Percentiles rank a stretch among this genome's conserved stretches.
Evolutionary conservation across 2,329 filamentous ascomycete species (phyloP).

Genomic region (Pezicula carpinea): DNA sequence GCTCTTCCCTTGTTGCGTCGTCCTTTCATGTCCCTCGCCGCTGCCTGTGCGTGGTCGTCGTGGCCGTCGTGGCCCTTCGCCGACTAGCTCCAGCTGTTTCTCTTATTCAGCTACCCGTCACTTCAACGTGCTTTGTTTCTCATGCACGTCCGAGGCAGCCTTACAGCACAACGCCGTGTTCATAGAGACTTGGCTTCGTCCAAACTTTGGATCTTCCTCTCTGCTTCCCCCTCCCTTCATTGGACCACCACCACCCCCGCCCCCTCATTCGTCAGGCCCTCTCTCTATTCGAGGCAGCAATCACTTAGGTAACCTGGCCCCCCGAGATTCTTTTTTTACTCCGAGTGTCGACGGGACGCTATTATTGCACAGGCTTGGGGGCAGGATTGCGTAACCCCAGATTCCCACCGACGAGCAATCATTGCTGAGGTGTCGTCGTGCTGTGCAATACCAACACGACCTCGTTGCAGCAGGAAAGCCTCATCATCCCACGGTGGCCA

Average conservation of each 20-base stretch:
- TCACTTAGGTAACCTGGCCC: too few relatives aligned
- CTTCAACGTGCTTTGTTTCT: constrained; percentile 22
- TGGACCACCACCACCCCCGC: background rate
- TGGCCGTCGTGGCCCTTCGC: constrained; percentile 10
- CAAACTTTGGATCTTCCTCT: constrained; percentile 11
- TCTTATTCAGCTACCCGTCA: constrained; percentile 20
- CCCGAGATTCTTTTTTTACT: background rate
- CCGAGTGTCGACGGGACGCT: background rate
- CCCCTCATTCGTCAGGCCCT: background rate
- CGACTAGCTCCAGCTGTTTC: too few relatives aligned
- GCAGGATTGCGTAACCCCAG: background rate
- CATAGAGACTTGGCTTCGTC: constrained; percentile 20
- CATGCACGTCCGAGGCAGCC: constrained; percentile 24
- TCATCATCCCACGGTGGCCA: background rate
- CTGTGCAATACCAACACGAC: background rate
- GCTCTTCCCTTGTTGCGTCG: constrained; percentile 13
- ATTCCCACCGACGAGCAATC: too few relatives aligned
- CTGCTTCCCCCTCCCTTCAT: constrained; percentile 1
- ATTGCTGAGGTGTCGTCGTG: background rate
- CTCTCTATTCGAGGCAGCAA: background rate
- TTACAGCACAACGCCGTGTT: constrained; percentile 16
- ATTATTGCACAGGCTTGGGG: background rate
- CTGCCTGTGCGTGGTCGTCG: constrained; percentile 21
- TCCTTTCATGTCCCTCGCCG: constrained; percentile 25
- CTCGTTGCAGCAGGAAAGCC: background rate